These are phyloP conservation scores for Ogataea trehaloabstinens DNA, from an alignment of 805 yeast genomes.

Conservation along the genomic window DNA sequence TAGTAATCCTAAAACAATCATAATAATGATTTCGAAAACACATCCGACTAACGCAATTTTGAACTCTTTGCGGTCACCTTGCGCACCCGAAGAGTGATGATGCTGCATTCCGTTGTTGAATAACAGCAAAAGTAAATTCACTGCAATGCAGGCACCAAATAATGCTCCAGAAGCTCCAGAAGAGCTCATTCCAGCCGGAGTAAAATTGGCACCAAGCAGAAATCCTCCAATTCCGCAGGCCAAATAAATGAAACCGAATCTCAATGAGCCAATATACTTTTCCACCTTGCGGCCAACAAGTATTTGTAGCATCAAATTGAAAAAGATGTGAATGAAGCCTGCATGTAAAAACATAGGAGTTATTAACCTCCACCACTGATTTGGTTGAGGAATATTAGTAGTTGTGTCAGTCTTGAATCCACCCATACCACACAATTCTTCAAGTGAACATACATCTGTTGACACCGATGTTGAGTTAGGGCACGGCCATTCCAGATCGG, in stretches of 20 bases:
- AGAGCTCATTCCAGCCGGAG: slow-evolving; percentile 63
- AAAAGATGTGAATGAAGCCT: slow-evolving; percentile 65
- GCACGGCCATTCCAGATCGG: slow-evolving; percentile 55
- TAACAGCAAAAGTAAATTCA: slow-evolving; percentile 55
- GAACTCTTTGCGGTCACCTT: slow-evolving; percentile 39
- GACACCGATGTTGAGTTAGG: slow-evolving; percentile 58
- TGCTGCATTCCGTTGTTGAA: slow-evolving; percentile 45
- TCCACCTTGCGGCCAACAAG: slow-evolving; percentile 62
- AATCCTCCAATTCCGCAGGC: slow-evolving; percentile 66
- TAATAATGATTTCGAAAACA: slow-evolving; percentile 55
- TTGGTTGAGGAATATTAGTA: slow-evolving; percentile 37
- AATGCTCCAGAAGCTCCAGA: slow-evolving; percentile 73
- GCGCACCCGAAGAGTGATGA: slow-evolving; percentile 34
- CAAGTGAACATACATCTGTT: slow-evolving; percentile 56
- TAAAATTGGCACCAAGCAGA: slow-evolving; percentile 64
- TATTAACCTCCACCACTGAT: slow-evolving; percentile 68
- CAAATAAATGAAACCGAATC: slow-evolving; percentile 55
- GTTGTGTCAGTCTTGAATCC: slow-evolving; percentile 38
- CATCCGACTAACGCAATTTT: slow-evolving; percentile 43
- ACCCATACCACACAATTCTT: slow-evolving; percentile 60
- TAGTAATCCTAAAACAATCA: slow-evolving; percentile 61
- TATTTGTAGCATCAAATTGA: slow-evolving; percentile 60
- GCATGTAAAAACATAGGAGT: slow-evolving; percentile 75
- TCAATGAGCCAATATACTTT: slow-evolving; percentile 49
- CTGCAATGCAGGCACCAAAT: slow-evolving; percentile 61